Base-by-base conservation (phyloP, 73 alveolate species). In the Paramecium primaurelia region DNA sequence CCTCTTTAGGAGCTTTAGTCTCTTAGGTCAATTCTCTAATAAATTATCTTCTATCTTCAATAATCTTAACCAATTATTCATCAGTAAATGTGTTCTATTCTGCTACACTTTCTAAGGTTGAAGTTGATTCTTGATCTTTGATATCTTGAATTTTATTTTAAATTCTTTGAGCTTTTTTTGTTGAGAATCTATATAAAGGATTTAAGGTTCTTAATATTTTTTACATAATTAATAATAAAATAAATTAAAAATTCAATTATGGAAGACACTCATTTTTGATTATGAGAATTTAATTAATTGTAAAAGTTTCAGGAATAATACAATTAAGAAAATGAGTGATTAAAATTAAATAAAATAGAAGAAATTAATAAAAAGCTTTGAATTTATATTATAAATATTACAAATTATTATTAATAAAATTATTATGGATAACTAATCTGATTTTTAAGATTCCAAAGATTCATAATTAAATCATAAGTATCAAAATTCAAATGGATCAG, bases 11-110 rank as follows among this genome's bases (percentile, higher is more conserved):
- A 4, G 34, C 49, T 25, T 18, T 36, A 16, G 37, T 26, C 45
- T 80, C 91, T 45, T 80, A 10, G 6, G 36, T 45, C 20, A 80
- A 80, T 80, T 80, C 47, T 47, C 54, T 49, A 26, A 80, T 25
- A 80, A 80, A 80, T 80, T 80, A 4, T 11, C 12, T 80, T 80
- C 91, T 80, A 44, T 80, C 75, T 49, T 42, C 91, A 9, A 80
- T 47, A 12, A 45, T 22, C 49, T 34, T 18, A 6, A 45, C 75
- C 38, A 80, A 22, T 45, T 80, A 9, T 42, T 45, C 75, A 25
- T 80, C 71, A 22, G 91, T 25, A 22, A 44, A 80, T 28, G 71
- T 26, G 6, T 80, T 28, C 30, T 80, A 80, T 11, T 80, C 91
- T 11, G 91, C 91, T 12, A 49, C 77, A 45, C 75, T 38, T 20